phyloP scores from a whole-genome alignment of 495 filamentous ascomycete genomes.

The Lindgomyces ingoldianus region DNA sequence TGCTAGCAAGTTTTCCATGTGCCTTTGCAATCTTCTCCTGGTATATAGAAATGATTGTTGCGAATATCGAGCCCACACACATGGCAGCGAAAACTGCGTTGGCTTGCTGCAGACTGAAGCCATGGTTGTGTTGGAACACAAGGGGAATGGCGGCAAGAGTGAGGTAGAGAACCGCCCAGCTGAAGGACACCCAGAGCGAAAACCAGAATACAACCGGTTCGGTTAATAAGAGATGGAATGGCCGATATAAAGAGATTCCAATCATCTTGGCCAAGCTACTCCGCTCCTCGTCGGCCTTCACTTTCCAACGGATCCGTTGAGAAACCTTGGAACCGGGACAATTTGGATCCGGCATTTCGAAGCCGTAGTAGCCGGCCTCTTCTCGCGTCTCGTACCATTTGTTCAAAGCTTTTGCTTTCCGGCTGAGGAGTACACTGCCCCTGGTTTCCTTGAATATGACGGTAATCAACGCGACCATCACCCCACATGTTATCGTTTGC shows the following conservation, averaged over 20 bases:
- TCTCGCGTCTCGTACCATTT: constrained; percentile 77
- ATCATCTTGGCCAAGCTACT: constrained; percentile 71
- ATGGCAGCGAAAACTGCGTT: constrained; percentile 77
- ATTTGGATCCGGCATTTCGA: constrained; percentile 42
- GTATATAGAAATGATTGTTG: constrained; percentile 72
- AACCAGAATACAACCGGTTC: constrained; percentile 96
- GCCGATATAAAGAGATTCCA: constrained; percentile 70
- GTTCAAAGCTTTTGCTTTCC: constrained; percentile 74
- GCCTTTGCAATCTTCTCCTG: constrained; percentile 60
- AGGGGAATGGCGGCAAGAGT: constrained; percentile 77
- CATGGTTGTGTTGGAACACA: constrained; percentile 70
- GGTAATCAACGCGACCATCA: constrained; percentile 58
- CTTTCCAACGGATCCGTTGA: constrained; percentile 78
- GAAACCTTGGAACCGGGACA: constrained; percentile 25
- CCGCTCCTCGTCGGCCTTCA: constrained; percentile 79
- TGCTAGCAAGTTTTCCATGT: constrained; percentile 50
- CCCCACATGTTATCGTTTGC: constrained; percentile 69
- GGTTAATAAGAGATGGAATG: constrained; percentile 83
- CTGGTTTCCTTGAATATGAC: constrained; percentile 78
- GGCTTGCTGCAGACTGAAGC: constrained; percentile 66
- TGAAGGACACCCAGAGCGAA: constrained; percentile 85
- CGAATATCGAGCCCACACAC: constrained; percentile 65
- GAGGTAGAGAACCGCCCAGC: constrained; percentile 87
- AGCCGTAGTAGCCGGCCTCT: constrained; percentile 63
- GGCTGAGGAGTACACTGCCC: constrained; percentile 75